Conservation (phyloP, 495 filamentous ascomycete species). For the Penicillium parvum region DNA sequence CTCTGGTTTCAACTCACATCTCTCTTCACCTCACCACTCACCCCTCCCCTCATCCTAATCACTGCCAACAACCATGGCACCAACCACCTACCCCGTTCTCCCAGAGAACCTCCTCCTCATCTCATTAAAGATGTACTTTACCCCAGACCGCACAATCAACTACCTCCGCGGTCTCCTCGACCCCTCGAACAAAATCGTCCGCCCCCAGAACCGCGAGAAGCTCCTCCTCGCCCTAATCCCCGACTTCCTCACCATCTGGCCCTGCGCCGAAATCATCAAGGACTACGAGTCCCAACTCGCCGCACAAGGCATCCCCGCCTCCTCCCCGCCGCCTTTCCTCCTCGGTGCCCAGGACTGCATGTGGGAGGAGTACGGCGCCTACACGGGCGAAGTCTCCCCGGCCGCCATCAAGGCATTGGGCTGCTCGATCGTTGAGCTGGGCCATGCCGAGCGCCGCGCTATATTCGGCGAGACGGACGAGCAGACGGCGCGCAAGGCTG, state of each 20-base stretch:
- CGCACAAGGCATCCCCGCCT: conserved; percentile 12
- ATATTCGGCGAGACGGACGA: conserved; percentile 69
- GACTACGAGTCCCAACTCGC: conserved; percentile 30
- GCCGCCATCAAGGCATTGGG: conserved; percentile 59
- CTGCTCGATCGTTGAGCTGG: conserved; percentile 66
- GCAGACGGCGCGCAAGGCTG: conserved; percentile 59
- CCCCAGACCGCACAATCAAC: conserved; percentile 54
- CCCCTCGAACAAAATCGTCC: conserved; percentile 36
- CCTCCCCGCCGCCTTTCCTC: conserved; percentile 43
- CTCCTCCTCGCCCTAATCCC: conserved; percentile 83
- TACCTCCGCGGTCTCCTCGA: conserved; percentile 58
- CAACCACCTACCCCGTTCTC: conserved; percentile 38
- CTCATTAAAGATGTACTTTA: conserved; percentile 83
- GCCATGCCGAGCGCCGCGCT: conserved; percentile 70
- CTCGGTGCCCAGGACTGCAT: conserved; percentile 75
- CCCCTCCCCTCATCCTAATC: too few species aligned
- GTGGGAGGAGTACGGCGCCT: conserved; percentile 57
- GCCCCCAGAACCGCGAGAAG: conserved; percentile 55
- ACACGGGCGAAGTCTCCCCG: conserved; percentile 74
- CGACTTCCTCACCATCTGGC: conserved; percentile 64
- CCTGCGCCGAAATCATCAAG: conserved; percentile 49
- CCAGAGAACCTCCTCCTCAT: conserved; percentile 70
- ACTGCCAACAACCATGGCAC: conserved; percentile 25
- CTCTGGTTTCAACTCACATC: background rate
- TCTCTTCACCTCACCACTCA: conserved; percentile 11